Conservation (phyloP, 2,329 filamentous ascomycete genomes). For the Venturia oleaginea region DNA sequence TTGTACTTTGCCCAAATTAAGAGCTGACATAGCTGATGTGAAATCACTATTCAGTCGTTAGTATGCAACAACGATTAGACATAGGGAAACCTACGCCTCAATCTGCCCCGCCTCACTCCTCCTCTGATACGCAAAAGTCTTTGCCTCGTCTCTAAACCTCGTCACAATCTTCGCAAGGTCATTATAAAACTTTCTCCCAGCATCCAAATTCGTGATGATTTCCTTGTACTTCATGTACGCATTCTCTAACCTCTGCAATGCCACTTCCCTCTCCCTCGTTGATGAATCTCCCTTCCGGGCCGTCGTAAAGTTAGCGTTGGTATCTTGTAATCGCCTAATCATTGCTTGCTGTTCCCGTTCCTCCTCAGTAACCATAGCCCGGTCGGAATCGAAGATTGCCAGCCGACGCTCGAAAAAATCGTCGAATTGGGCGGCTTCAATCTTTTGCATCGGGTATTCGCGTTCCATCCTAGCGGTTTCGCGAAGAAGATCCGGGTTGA, state of each 20-base stretch:
- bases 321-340: constrained; percentile 58
- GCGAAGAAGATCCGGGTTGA: constrained; percentile 71
- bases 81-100: constrained; percentile 52
- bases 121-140: constrained; percentile 69
- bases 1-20: constrained; percentile 40
- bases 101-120: constrained; percentile 70
- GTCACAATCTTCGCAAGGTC: constrained; percentile 82
- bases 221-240: constrained; percentile 96
- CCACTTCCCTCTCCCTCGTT: constrained; percentile 69
- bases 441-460: constrained; percentile 71
- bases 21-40: constrained; percentile 49
- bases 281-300: constrained; percentile 60
- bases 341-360: constrained; percentile 66
- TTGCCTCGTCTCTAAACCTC: constrained; percentile 72
- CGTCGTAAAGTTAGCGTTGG: constrained; percentile 68
- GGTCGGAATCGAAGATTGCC: constrained; percentile 65
- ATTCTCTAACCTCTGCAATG: constrained; percentile 78
- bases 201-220: constrained; percentile 83
- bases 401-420: constrained; percentile 78
- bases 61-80: constrained; percentile 9
- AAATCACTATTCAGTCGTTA: constrained; percentile 39
- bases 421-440: constrained; percentile 87
- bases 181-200: constrained; percentile 93
- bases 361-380: constrained; percentile 62
- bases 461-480: constrained; percentile 82